Evolutionary conservation across 1,284 basidiomycete genomes (phyloP).

Genomic region (Lentinula novae-zelandiae): DNA sequence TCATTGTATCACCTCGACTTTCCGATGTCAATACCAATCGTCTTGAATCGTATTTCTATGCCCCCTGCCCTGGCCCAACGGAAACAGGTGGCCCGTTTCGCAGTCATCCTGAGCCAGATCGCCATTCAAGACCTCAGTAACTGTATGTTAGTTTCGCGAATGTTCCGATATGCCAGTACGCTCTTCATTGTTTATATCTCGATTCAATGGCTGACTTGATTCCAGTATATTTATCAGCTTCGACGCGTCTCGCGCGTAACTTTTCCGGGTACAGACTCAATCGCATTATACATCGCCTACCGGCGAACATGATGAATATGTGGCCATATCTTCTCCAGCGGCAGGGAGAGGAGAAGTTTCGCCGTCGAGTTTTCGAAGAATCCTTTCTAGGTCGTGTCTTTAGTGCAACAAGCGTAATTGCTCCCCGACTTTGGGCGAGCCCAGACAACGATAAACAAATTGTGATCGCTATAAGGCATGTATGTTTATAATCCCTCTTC

Average conservation of each 20-base stretch:
- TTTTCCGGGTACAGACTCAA: conserved; percentile 49
- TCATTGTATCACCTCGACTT: conserved; percentile 31
- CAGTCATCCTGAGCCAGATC: conserved; percentile 52
- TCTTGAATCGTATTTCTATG: conserved; percentile 41
- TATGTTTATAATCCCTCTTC: conserved; percentile 13
- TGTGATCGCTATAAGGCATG: conserved; percentile 51
- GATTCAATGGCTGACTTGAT: background rate
- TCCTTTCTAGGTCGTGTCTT: conserved; percentile 48
- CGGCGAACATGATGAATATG: conserved; percentile 50
- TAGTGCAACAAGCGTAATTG: conserved; percentile 30
- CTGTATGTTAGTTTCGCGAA: conserved; percentile 43
- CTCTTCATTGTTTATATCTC: background rate
- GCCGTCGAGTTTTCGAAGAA: conserved; percentile 34
- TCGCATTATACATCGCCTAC: conserved; percentile 31
- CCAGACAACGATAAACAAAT: conserved; percentile 57
- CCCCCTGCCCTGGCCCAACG: conserved; percentile 57
- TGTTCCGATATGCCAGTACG: conserved; percentile 65
- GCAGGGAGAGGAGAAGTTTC: conserved; percentile 34
- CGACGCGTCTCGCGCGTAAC: conserved; percentile 36
- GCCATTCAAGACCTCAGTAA: conserved; percentile 14
- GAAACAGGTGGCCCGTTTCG: conserved; percentile 47
- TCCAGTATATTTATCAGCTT: conserved; percentile 61
- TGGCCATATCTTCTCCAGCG: conserved; percentile 66
- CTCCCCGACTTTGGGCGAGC: conserved; percentile 50
- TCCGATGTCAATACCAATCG: conserved; percentile 15